Conservation (phyloP, 495 filamentous ascomycete genomes). For the Annulohypoxylon bovei region DNA sequence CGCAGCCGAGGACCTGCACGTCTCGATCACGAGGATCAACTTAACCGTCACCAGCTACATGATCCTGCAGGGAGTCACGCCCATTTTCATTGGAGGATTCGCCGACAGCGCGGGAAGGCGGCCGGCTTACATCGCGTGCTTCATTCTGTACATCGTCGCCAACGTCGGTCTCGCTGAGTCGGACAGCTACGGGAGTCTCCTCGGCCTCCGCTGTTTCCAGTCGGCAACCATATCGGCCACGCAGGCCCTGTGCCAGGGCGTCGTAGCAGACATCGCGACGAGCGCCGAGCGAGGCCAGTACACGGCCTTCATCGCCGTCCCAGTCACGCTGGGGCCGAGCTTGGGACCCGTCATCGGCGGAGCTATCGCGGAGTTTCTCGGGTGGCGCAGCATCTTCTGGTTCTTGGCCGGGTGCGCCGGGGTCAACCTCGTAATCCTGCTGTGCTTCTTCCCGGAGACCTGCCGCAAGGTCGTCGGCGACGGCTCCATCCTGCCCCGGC, state of each 20-base stretch:
- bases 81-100: constrained; percentile 65
- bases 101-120: constrained; percentile 65
- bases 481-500: constrained; percentile 61
- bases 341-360: constrained; percentile 72
- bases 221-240: constrained; percentile 63
- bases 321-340: constrained; percentile 57
- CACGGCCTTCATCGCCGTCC: constrained; percentile 52
- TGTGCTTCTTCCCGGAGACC: constrained; percentile 68
- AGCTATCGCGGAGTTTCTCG: constrained; percentile 65
- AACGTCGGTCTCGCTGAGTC: constrained; percentile 65
- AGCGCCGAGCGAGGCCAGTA: constrained; percentile 62
- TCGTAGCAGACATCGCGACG: constrained; percentile 64
- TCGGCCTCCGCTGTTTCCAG: constrained; percentile 66
- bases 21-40: constrained; percentile 65
- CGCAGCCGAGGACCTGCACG: constrained; percentile 61
- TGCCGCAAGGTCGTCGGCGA: constrained; percentile 71
- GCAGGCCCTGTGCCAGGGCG: constrained; percentile 64
- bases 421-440: constrained; percentile 52
- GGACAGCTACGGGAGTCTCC: constrained; percentile 58
- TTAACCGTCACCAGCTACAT: constrained; percentile 70
- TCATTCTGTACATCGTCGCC: constrained; percentile 65
- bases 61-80: constrained; percentile 68
- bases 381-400: constrained; percentile 77
- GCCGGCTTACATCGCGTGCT: constrained; percentile 63
- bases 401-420: constrained; percentile 66